These are phyloP conservation scores for Salix exigua DNA, from an alignment of 345 rosid species.

Conservation along the genomic window DNA sequence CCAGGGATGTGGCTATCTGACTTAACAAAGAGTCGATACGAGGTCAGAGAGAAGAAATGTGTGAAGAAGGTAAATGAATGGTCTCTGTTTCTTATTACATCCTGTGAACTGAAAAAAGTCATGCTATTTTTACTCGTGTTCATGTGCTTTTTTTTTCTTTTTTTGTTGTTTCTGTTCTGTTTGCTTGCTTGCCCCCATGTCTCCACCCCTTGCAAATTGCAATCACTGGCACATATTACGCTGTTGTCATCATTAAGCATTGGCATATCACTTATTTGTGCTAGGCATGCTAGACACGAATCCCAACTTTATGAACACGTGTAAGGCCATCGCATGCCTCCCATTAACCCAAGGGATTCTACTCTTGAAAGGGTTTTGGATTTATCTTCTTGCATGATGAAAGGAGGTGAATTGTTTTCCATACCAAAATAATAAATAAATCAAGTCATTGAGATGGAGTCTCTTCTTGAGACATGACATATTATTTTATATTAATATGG, in stretches of 20 bases:
- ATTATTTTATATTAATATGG: not conserved
- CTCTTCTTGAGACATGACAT: not conserved
- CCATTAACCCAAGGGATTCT: not conserved
- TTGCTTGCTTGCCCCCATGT: no score
- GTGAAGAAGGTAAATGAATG: constrained; percentile 54
- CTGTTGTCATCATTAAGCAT: not conserved
- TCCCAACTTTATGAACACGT: not conserved
- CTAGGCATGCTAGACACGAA: constrained; percentile 7
- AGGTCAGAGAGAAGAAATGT: constrained; percentile 72
- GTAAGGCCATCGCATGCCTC: not conserved
- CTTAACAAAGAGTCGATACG: constrained; percentile 62
- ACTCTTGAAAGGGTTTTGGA: not conserved
- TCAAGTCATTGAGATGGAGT: not conserved
- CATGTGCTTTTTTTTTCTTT: no score
- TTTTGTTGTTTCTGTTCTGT: not conserved
- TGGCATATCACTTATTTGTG: not conserved
- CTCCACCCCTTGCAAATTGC: not conserved
- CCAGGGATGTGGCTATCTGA: constrained; percentile 77
- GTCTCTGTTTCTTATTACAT: not conserved
- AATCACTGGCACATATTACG: not conserved
- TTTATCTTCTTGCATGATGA: not conserved
- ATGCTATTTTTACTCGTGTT: not conserved
- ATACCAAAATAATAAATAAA: not conserved
- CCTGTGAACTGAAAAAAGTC: not conserved
- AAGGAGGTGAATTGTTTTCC: not conserved